Base-by-base conservation (phyloP, 345 rosid genomes). In the Aurinia saxatilis region DNA sequence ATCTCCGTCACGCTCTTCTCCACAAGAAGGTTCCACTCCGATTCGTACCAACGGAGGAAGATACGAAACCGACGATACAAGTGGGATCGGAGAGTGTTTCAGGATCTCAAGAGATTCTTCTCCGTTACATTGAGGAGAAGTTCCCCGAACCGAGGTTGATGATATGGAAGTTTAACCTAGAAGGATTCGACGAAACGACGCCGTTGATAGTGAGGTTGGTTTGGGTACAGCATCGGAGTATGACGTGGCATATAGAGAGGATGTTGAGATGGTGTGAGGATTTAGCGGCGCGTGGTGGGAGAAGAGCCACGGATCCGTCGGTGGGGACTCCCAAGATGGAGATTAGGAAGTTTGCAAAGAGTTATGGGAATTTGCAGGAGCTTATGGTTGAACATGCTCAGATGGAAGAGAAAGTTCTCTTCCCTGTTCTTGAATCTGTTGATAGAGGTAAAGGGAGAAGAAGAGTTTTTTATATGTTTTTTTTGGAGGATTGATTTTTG, bases 361-460 rank as follows among this genome's bases (percentile, higher is more conserved):
- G 80, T 41, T 84, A 86, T 13, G 51, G 82, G 0, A 74, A 68
- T 75, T 23, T 86, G 56, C 77, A 82, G 45, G 95, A 86, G 72
- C 10, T 86, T 37, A 71, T 86, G 95, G 16, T 86, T 8, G 95
- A 86, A 27, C 90, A 86, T 59, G 95, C 90, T 60, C 95, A 78
- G 47, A 84, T 86, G 95, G 95, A 86, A 73, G 95, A 86, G 80
- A 77, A 76, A 60, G 66, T 82, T 25, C 65, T 86, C 18, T 86
- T 86, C 57, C 95, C 90, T 9, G 34, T 82, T n/a, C 73, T 86
- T 3, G 84, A 82, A 55, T 63, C 42, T 57, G 86, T 85, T 57
- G 95, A 86, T 64, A 63, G 77, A 84, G 95, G 95, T 86, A 35
- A n/a, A n/a, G n/a, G n/a, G n/a, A n/a, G n/a, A n/a, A n/a, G n/a